Percentiles rank a stretch among this genome's conserved stretches.
phyloP scores from a whole-genome alignment of 2,329 filamentous ascomycete genomes.

The Cylindrodendrum hubeiense region DNA sequence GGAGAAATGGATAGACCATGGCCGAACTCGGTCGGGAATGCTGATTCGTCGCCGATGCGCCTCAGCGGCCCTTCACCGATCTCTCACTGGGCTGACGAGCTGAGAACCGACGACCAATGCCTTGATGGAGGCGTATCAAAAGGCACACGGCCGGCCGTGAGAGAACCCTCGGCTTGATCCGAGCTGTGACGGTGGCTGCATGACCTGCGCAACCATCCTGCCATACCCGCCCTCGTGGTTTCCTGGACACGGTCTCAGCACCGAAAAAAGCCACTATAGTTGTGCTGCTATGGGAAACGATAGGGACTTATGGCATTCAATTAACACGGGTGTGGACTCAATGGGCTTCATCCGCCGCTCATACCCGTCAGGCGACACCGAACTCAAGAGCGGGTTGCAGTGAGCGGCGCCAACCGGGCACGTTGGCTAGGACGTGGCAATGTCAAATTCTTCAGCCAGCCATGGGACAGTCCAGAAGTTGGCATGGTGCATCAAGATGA shows the following conservation, averaged over 20 bases:
- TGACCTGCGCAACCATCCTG: slow-evolving; percentile 18
- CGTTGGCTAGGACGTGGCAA: background rate
- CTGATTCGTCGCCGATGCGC: background rate
- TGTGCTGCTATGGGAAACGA: background rate
- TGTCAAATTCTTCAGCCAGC: background rate
- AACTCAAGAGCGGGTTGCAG: background rate
- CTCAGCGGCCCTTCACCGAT: background rate
- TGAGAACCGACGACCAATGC: background rate
- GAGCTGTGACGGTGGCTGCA: slow-evolving; percentile 27
- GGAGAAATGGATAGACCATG: background rate
- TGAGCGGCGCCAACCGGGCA: background rate
- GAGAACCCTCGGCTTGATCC: slow-evolving; percentile 18
- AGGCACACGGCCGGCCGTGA: background rate
- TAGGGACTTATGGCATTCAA: background rate
- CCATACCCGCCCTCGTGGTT: slow-evolving; percentile 23
- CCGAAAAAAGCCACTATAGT: background rate
- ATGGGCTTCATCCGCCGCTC: background rate
- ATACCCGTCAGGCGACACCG: background rate
- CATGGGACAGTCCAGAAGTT: background rate
- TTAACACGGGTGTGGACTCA: background rate
- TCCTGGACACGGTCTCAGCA: slow-evolving; percentile 20
- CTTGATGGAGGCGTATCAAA: background rate
- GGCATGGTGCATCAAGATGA: background rate
- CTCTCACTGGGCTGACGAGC: background rate
- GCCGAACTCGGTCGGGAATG: background rate